phyloP scores from a whole-genome alignment of 441 rosid species.

The Pelargonium fulgidum region DNA sequence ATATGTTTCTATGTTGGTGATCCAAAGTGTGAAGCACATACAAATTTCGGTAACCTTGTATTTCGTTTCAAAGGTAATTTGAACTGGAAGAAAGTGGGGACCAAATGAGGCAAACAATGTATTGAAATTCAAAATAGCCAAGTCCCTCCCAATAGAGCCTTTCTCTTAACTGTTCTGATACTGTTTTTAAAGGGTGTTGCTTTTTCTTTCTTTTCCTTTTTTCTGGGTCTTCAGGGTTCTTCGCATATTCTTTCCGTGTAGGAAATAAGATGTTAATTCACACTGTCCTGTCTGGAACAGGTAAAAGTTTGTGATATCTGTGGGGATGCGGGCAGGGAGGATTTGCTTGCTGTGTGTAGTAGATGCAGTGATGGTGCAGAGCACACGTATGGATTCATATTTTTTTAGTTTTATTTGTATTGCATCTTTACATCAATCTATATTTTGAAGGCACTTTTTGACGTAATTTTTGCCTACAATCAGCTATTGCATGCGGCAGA shows the following conservation, averaged over 20 bases:
- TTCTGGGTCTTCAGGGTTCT: not conserved
- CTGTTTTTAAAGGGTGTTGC: conserved; percentile 2
- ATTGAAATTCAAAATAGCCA: not conserved
- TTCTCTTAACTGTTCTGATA: not conserved
- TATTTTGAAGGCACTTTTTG: not conserved
- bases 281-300: conserved; percentile 38
- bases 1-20: too few relatives aligned
- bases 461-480: conserved; percentile 21
- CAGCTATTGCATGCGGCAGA: conserved; percentile 97
- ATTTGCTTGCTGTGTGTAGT: conserved; percentile 85
- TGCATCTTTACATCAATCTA: conserved; percentile 10
- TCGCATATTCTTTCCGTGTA: not conserved
- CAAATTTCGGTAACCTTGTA: too few relatives aligned
- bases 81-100: not conserved
- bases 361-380: conserved; percentile 97
- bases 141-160: not conserved
- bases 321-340: conserved; percentile 98
- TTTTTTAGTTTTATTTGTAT: conserved; percentile 10
- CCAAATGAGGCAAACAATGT: conserved; percentile 4
- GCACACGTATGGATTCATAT: conserved; percentile 39
- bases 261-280: not conserved
- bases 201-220: not conserved
- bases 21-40: too few relatives aligned
- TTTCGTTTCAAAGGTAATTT: not conserved
- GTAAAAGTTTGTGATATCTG: conserved; percentile 99